Evolutionary conservation across 2,329 filamentous ascomycete species (phyloP), one percentile per base, ranked within the genome.

Genomic region (Nannizziopsis barbatae): DNA sequence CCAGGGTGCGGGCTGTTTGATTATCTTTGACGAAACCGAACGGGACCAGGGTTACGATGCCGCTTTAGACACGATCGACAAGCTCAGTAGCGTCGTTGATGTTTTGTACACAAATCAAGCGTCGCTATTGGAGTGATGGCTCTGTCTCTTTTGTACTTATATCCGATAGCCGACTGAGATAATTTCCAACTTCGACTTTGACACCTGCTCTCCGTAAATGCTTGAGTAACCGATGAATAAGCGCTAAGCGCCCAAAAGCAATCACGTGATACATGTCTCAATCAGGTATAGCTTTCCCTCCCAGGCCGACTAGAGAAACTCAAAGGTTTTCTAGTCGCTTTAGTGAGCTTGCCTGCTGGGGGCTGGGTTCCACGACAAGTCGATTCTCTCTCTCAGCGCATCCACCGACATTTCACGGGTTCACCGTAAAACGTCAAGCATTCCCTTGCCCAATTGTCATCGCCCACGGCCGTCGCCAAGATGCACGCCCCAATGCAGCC

Each of bases 41-140:
- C 79, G 89, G 56, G 92, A 98, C 65, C 83, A 90, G 71, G 83
- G 85, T 31, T 98, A 98, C 64, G 92, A 96, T 66, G 84, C 89
- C 10, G 93, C 93, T 3, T 74, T 98, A 61, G 81, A 86, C 53
- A 98, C 92, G 2, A 94, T 98, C 57, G 90, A 94, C 65, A 96
- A 95, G 80, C 70, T 98, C 67, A 90, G 88, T 73, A 93, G 83
- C 64, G 92, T 98, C 56, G 93, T 98, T 55, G 93, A 98, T 69
- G 87, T 94, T 57, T 74, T 98, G 62, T 98, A 96, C 75, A 89
- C 87, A 55, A 96, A 95, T 75, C 90, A 98, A 73, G 92, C 92
- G 44, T 94, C 87, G 52, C 74, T 93, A 75, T 75, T 98, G 58
- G 92, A 98, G 76, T 98, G 61, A 20, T 15, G 40, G 12, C 10